phyloP scores from a whole-genome alignment of 495 filamentous ascomycete species.

The Lepraria neglecta region DNA sequence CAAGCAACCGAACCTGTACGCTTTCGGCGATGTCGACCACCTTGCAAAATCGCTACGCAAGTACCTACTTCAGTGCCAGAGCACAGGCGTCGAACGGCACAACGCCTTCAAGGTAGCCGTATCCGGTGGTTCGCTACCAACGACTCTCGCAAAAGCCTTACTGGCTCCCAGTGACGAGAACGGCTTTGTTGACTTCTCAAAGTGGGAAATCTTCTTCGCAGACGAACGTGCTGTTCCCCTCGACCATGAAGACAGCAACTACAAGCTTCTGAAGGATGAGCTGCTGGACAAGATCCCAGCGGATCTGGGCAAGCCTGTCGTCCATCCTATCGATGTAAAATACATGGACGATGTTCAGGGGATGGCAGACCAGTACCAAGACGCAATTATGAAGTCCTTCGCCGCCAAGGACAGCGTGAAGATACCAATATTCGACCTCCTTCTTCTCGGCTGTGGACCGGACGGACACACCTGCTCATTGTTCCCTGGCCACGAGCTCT shows the following conservation, averaged over 20 bases:
- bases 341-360: conserved; percentile 80
- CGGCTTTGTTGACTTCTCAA: conserved; percentile 63
- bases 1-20: conserved; percentile 77
- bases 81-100: conserved; percentile 70
- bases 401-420: conserved; percentile 81
- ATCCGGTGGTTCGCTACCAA: conserved; percentile 89
- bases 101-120: conserved; percentile 81
- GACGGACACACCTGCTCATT: conserved; percentile 97
- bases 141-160: conserved; percentile 74
- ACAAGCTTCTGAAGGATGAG: conserved; percentile 76
- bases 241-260: conserved; percentile 89
- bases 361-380: conserved; percentile 88
- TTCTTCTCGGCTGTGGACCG: conserved; percentile 87
- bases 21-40: conserved; percentile 59
- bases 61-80: conserved; percentile 76
- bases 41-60: conserved; percentile 69
- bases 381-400: conserved; percentile 74
- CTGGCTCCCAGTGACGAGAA: conserved; percentile 53
- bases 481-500: conserved; percentile 81
- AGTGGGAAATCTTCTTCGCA: conserved; percentile 98
- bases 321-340: conserved; percentile 69
- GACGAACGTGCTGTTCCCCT: conserved; percentile 94
- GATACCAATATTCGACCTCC: conserved; percentile 87
- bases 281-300: conserved; percentile 79
- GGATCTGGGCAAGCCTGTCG: conserved; percentile 54